phyloP scores from a whole-genome alignment of 2,329 filamentous ascomycete genomes.

The Fusarium sp. region DNA sequence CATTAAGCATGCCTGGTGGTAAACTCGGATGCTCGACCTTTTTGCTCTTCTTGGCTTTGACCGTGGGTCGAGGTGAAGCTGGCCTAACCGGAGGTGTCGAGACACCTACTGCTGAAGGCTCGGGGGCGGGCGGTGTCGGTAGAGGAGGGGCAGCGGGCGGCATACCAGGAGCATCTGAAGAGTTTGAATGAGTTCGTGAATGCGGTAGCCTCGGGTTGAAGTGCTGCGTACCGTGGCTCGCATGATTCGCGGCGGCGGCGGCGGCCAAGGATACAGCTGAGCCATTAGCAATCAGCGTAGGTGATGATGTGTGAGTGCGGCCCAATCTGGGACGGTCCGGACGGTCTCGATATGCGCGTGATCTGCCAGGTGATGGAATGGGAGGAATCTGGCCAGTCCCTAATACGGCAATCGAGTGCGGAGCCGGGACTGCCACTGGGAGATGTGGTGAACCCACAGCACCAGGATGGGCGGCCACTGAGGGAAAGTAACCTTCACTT shows the following conservation, averaged over 20 bases:
- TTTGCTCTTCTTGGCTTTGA: conserved; percentile 65
- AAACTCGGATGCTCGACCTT: conserved; percentile 64
- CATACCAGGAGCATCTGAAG: conserved; percentile 65
- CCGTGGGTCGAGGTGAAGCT: conserved; percentile 62
- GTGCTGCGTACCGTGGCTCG: conserved; percentile 54
- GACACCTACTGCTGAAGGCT: conserved; percentile 58
- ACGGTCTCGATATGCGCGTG: conserved; percentile 68
- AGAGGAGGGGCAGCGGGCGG: conserved; percentile 65
- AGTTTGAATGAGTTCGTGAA: conserved; percentile 70
- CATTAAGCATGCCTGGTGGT: conserved; percentile 78
- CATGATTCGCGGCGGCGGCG: conserved; percentile 52
- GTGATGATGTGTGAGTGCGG: conserved; percentile 84
- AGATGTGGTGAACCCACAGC: conserved; percentile 60
- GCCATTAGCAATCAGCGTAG: conserved; percentile 72
- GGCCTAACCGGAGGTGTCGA: conserved; percentile 66
- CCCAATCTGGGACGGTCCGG: conserved; percentile 71
- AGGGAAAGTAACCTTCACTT: conserved; percentile 86
- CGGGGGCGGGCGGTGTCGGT: conserved; percentile 67
- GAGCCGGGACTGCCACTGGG: conserved; percentile 56
- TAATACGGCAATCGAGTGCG: conserved; percentile 82
- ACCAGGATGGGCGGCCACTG: conserved; percentile 61
- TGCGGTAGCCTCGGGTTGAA: conserved; percentile 59
- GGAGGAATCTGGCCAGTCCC: conserved; percentile 83
- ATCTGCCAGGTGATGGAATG: conserved; percentile 82
- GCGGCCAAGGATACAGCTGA: conserved; percentile 54